These are phyloP conservation scores for Plantago rigida DNA, from an alignment of 305 asterid genomes.

Conservation along the genomic window DNA sequence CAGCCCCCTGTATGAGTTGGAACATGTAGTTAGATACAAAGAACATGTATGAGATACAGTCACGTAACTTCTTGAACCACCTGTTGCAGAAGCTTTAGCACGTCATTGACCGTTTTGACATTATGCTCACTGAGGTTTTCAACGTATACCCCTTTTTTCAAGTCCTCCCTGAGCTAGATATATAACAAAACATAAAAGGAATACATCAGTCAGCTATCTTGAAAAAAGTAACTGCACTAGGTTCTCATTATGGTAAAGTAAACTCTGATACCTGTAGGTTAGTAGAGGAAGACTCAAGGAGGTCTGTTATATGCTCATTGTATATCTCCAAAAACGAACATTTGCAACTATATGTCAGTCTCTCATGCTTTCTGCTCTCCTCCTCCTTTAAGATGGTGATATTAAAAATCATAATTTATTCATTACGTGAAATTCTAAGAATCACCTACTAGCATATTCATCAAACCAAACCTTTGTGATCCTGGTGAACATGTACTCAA, in stretches of 20 bases:
- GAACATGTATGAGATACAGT: constrained; percentile 4
- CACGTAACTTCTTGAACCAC: constrained; percentile 36
- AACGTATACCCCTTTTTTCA: constrained; percentile 72
- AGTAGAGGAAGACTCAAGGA: constrained; percentile 73
- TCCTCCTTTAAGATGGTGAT: constrained; percentile 50
- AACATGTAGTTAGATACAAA: constrained; percentile 12
- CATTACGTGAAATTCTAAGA: constrained; percentile 1
- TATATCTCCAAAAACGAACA: constrained; percentile 83
- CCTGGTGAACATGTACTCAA: constrained; percentile 61
- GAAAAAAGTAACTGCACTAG: constrained; percentile 4
- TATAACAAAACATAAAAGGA: constrained; percentile 15
- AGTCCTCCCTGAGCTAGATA: constrained; percentile 70
- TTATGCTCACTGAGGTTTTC: constrained; percentile 66
- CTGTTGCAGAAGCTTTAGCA: constrained; percentile 59
- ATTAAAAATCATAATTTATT: constrained; percentile 20
- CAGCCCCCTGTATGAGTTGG: constrained; percentile 52
- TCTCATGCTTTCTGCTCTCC: constrained; percentile 51
- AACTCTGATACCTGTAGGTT: constrained; percentile 52
- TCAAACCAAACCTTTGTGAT: constrained; percentile 47
- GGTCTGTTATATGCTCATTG: constrained; percentile 84
- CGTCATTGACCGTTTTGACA: constrained; percentile 57
- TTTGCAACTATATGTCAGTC: constrained; percentile 66
- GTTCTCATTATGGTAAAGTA: constrained; percentile 9
- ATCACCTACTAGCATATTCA: constrained; percentile 8
- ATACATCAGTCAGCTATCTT: constrained; percentile 9